Evolutionary conservation across 768 basidiomycete genomes (phyloP), one percentile per base, ranked within the genome.

Genomic region (Neoboletus subvelutipes): DNA sequence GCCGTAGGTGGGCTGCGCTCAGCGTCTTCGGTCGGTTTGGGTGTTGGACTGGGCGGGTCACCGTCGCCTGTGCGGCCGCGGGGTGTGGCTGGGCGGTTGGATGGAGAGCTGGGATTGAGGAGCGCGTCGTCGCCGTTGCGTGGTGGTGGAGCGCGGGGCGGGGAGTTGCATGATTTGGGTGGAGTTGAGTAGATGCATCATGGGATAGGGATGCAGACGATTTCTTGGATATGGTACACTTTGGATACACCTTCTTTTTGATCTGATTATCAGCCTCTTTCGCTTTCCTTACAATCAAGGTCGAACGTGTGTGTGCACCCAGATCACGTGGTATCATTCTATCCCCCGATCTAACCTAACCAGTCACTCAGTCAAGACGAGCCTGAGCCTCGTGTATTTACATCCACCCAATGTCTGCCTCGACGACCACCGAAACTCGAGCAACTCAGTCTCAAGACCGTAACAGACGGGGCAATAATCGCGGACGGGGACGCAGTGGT

Each of bases 1-100:
- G 80, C 81, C 75, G 69, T 88, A 2, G 85, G 85, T 17, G 85
- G 86, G 26, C 70, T 78, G 51, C 73, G 78, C 48, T 75, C 72
- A n/a, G n/a, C n/a, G 45, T 64, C 73, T 13, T 73, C 75, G 33
- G 63, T 75, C 10, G 57, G 64, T 20, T 33, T 69, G 37, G 61
- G 67, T 1, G 56, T 69, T 42, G 68, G 68, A 10, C n/a, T 63
- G 34, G 48, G 68, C 1, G 45, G 67, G 20, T 56, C 61, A 4
- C 40, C 65, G 20, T 58, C 61, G 6, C 31, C 58, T 49, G 64
- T 46, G 17, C 55, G 57, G 52, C 20, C 40, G 13, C 43, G 45
- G 4, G 45, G 53, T 15, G 26, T 34, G 40, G 45, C 11, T n/a
- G 52, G 29, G 11, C 45, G 28, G 12, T 28, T 13, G 6, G 45